These are phyloP conservation scores for Scolecobasidium constrictum DNA, from an alignment of 2,329 filamentous ascomycete species.

Conservation along the genomic window DNA sequence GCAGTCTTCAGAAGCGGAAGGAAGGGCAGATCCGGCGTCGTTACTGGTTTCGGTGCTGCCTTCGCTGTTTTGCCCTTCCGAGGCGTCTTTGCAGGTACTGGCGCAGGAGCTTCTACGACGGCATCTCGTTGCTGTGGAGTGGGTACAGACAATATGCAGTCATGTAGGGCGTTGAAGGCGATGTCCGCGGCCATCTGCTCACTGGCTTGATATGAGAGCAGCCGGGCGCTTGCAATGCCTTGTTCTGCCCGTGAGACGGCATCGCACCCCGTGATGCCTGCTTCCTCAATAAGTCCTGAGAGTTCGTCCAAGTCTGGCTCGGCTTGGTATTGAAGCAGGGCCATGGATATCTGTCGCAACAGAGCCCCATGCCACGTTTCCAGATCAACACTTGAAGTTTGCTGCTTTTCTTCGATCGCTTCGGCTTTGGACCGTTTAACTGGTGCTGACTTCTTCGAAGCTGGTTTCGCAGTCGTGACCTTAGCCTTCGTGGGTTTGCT, in stretches of 20 bases:
- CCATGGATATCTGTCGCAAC: background rate
- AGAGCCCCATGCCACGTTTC: background rate
- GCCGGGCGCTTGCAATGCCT: slow-evolving; percentile 49
- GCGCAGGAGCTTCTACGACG: no score
- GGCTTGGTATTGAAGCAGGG: background rate
- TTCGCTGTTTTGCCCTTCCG: background rate
- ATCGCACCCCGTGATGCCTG: background rate
- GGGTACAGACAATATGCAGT: slow-evolving; percentile 84
- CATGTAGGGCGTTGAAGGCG: slow-evolving; percentile 79
- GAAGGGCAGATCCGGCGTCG: no score
- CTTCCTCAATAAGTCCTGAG: background rate
- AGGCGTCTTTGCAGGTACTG: no score
- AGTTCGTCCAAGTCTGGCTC: background rate
- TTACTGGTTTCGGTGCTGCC: no score
- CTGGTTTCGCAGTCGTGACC: background rate
- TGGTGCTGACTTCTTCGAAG: no score
- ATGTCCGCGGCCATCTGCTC: slow-evolving; percentile 66
- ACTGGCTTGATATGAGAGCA: slow-evolving; percentile 58
- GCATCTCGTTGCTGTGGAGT: no score
- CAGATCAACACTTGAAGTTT: no score
- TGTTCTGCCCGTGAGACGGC: background rate
- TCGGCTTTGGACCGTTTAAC: no score
- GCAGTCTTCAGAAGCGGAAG: no score
- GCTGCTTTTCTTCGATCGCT: no score
- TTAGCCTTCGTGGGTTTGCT: background rate